Evolutionary conservation across 208 protist species (phyloP).

Genomic region (Acanthamoeba sp.): DNA sequence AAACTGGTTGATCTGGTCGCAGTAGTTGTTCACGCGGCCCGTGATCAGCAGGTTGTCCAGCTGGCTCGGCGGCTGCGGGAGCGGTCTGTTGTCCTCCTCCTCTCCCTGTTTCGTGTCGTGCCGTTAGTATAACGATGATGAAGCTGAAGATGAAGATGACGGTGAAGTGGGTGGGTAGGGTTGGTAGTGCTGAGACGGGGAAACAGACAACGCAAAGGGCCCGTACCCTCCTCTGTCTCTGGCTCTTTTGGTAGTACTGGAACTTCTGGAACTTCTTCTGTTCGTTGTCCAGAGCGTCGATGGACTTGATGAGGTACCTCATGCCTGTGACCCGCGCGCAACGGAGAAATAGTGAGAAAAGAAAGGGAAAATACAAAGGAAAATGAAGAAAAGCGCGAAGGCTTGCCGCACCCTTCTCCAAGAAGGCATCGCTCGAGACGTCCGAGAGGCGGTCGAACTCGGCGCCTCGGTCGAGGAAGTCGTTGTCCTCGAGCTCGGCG

Average conservation of each 20-base stretch:
- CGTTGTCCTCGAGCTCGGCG: conserved; percentile 86
- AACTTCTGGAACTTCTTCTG: conserved; percentile 76
- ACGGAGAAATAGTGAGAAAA: background rate
- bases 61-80: conserved; percentile 75
- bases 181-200: no score
- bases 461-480: conserved; percentile 25
- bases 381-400: background rate
- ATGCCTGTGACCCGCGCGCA: conserved; percentile 79
- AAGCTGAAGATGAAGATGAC: background rate
- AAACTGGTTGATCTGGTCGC: conserved; percentile 87
- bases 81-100: background rate
- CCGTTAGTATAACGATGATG: background rate
- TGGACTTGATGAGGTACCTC: conserved; percentile 83
- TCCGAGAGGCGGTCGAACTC: conserved; percentile 78
- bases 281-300: conserved; percentile 79
- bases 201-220: no score
- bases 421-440: conserved; percentile 80
- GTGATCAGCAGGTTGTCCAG: conserved; percentile 87
- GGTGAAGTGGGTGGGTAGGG: background rate
- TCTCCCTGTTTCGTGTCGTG: background rate
- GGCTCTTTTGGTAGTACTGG: conserved; percentile 61
- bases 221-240: conserved; percentile 65
- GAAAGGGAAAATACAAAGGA: background rate
- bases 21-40: conserved; percentile 87
- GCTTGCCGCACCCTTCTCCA: conserved; percentile 75